Percentiles rank a stretch among this genome's conserved stretches.
These are phyloP conservation scores for Leishmania braziliensis DNA, from an alignment of 208 protist genomes.

Conservation along the genomic window DNA sequence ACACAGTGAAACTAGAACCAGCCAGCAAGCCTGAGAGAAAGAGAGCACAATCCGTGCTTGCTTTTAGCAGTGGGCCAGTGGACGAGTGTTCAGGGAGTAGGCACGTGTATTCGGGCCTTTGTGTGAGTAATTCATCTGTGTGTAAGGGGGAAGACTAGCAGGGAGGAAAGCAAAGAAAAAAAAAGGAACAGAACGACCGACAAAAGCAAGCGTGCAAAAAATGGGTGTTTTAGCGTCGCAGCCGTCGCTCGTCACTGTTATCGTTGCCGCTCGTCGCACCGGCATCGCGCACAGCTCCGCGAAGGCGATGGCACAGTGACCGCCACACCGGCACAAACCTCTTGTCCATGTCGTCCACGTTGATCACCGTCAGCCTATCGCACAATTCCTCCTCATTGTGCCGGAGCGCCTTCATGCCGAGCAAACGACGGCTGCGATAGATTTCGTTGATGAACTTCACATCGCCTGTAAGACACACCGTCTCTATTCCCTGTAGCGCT, in stretches of 20 bases:
- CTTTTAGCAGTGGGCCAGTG: neutral
- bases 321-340: constrained; percentile 81
- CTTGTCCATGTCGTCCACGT: constrained; percentile 63
- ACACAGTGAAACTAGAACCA: neutral
- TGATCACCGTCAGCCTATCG: constrained; percentile 56
- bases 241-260: constrained; percentile 7
- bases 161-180: neutral
- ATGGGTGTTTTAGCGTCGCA: neutral
- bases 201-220: neutral
- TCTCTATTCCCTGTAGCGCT: constrained; percentile 44
- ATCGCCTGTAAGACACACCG: constrained; percentile 66
- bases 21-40: neutral
- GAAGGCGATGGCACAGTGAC: constrained; percentile 35
- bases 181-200: neutral
- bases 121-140: neutral
- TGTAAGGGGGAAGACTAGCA: neutral
- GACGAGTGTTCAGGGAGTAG: neutral
- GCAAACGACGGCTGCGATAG: constrained; percentile 28
- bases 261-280: constrained; percentile 1
- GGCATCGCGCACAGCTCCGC: constrained; percentile 6
- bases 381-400: constrained; percentile 33
- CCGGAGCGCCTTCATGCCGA: constrained; percentile 56
- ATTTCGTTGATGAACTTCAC: constrained; percentile 45
- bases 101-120: neutral
- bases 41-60: neutral